Evolutionary conservation across 805 yeast species (phyloP), one percentile per base, ranked within the genome.

Genomic region (Candida khao-thaluensis): DNA sequence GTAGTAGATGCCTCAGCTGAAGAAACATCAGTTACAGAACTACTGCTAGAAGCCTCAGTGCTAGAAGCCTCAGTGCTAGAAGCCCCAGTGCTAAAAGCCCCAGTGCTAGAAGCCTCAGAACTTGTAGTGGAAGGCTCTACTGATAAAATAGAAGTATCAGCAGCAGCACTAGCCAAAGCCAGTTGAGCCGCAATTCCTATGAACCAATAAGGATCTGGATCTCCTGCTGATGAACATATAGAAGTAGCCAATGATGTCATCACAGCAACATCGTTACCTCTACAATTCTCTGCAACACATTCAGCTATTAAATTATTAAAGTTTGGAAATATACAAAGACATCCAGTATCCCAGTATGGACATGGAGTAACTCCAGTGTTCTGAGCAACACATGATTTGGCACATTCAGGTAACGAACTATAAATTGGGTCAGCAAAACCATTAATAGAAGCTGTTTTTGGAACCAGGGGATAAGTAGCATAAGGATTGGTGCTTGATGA

Each of bases 391-490:
- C 76, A 71, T 2, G 50, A 47, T 36, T 57, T 41, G 30, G 76
- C 77, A 52, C 77, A 71, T 1, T 50, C 35, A 25, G 77, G 76
- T 16, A 71, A 51, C 6, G 42, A 34, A 21, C 44, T 51, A 44
- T 59, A 60, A 36, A 72, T 64, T 15, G 65, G 66, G 50, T 72
- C 77, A 17, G 76, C 76, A 41, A 72, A 71, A 1, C 77, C 77
- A 45, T 72, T 72, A 40, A 69, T 59, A 26, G 66, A 49, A 25
- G 76, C 76, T 22, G 75, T 68, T 45, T 66, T 53, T 15, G 75
- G 66, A 22, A 72, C 75, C 5, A 52, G 42, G 14, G 77, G 77
- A 48, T 66, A 72, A 5, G 76, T 69, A 35, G 56, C 63, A 57
- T 61, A 70, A 41, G 50, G 42, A 26, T 50, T 43, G 20, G 35